These are phyloP conservation scores for Petrea volubilis DNA, from an alignment of 257 asterid genomes.

Conservation along the genomic window DNA sequence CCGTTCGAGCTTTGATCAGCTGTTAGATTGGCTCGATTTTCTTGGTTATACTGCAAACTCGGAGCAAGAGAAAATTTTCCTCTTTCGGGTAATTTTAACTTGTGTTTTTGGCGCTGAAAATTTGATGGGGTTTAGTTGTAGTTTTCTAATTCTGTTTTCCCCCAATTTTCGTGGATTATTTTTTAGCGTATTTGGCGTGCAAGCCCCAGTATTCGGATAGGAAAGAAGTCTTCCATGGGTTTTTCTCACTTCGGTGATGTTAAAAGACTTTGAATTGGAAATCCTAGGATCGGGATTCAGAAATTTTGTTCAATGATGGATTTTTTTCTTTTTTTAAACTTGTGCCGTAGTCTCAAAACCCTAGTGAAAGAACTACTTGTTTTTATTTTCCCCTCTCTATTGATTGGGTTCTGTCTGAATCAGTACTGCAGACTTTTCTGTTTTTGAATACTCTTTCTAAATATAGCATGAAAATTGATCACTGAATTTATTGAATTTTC, in stretches of 20 bases:
- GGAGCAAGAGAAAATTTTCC: background rate
- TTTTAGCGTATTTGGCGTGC: background rate
- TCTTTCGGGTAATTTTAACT: constrained; percentile 16
- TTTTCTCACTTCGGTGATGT: background rate
- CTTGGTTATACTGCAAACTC: background rate
- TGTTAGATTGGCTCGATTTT: constrained; percentile 15
- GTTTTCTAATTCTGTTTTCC: background rate
- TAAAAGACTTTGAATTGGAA: constrained; percentile 18
- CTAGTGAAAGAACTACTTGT: background rate
- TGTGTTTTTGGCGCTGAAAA: constrained; percentile 5
- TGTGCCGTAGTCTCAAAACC: background rate
- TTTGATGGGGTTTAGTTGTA: background rate
- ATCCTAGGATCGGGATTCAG: background rate
- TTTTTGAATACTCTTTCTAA: background rate
- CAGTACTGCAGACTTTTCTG: background rate
- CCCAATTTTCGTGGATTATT: background rate
- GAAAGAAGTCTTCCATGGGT: background rate
- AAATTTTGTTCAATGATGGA: background rate
- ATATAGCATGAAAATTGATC: background rate
- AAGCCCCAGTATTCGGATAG: background rate
- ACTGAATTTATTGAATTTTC: background rate
- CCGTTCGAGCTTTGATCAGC: constrained; percentile 29
- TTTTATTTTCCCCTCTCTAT: background rate
- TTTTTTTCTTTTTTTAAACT: background rate
- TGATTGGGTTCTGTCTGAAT: constrained; percentile 2